Evolutionary conservation across 148 eudicot genomes (phyloP).

Genomic region (Camellia lanceoleosa): DNA sequence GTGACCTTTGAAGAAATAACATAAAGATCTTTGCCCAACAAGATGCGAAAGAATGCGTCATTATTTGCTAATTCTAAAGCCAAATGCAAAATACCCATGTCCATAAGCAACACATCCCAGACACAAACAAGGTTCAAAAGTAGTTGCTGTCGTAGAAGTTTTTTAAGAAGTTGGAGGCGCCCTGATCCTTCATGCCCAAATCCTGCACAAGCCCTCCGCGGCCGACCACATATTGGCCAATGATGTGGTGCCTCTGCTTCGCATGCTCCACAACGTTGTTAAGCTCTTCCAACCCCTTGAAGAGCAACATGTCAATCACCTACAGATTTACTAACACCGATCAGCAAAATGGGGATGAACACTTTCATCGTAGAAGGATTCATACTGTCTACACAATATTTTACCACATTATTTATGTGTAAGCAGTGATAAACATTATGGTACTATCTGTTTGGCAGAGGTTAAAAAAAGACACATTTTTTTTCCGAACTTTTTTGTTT

Average conservation of each 20-base stretch:
- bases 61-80: slow-evolving; percentile 32
- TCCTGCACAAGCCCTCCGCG: slow-evolving; percentile 52
- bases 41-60: slow-evolving; percentile 11
- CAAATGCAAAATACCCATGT: slow-evolving; percentile 7
- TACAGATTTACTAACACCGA: slow-evolving; percentile 24
- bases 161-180: slow-evolving; percentile 53
- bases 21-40: slow-evolving; percentile 10
- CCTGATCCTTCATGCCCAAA: slow-evolving; percentile 50
- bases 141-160: slow-evolving; percentile 71
- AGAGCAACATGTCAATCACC: slow-evolving; percentile 89
- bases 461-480: too few species aligned
- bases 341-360: neutral
- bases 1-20: neutral
- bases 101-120: slow-evolving; percentile 5
- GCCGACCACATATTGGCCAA: slow-evolving; percentile 89
- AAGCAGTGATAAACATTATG: too few species aligned
- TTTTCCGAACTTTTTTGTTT: too few species aligned
- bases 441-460: too few species aligned
- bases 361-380: neutral
- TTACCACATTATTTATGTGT: too few species aligned
- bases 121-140: slow-evolving; percentile 33
- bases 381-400: neutral
- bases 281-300: slow-evolving; percentile 83
- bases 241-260: slow-evolving; percentile 91
- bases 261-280: slow-evolving; percentile 74